phyloP scores from a whole-genome alignment of 1,284 basidiomycete genomes.

The Ceratobasidium sp. region DNA sequence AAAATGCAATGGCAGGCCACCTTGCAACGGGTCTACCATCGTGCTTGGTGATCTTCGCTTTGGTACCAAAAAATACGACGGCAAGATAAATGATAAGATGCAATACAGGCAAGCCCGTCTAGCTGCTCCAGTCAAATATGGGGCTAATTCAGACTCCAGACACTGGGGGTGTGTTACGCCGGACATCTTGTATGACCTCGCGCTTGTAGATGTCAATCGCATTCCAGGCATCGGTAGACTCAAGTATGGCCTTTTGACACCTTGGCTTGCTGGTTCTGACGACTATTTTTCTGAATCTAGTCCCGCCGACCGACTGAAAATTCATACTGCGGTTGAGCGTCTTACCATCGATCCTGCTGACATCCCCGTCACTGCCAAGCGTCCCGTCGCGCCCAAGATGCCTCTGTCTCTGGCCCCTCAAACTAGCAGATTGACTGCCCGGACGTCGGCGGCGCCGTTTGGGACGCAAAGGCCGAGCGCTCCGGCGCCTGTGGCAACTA shows the following conservation, averaged over 20 bases:
- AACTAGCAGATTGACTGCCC: slow-evolving; percentile 47
- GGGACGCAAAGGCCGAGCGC: slow-evolving; percentile 9
- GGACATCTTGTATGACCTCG: slow-evolving; percentile 64
- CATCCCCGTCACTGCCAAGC: slow-evolving; percentile 53
- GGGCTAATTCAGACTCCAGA: background rate
- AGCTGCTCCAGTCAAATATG: background rate
- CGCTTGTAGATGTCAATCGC: slow-evolving; percentile 58
- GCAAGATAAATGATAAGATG: slow-evolving; percentile 70
- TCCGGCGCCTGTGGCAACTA: slow-evolving; percentile 11
- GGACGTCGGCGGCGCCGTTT: slow-evolving; percentile 46
- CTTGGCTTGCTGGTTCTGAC: slow-evolving; percentile 23
- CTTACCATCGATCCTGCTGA: slow-evolving; percentile 67
- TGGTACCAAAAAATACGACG: slow-evolving; percentile 67
- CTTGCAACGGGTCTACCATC: slow-evolving; percentile 68
- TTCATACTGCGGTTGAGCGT: slow-evolving; percentile 65
- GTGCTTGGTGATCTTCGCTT: slow-evolving; percentile 69
- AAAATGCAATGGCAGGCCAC: slow-evolving; percentile 50
- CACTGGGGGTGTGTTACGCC: slow-evolving; percentile 74
- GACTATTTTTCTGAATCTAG: slow-evolving; percentile 54
- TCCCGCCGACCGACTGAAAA: slow-evolving; percentile 67
- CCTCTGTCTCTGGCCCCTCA: slow-evolving; percentile 47
- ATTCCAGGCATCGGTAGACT: slow-evolving; percentile 65
- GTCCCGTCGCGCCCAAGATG: slow-evolving; percentile 44
- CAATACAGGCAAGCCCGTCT: slow-evolving; percentile 11
- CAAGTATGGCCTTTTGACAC: slow-evolving; percentile 56